Percentiles rank a stretch among this genome's conserved stretches.
Evolutionary conservation across 2,329 filamentous ascomycete genomes (phyloP).

Genomic region (Septoria petroselini): DNA sequence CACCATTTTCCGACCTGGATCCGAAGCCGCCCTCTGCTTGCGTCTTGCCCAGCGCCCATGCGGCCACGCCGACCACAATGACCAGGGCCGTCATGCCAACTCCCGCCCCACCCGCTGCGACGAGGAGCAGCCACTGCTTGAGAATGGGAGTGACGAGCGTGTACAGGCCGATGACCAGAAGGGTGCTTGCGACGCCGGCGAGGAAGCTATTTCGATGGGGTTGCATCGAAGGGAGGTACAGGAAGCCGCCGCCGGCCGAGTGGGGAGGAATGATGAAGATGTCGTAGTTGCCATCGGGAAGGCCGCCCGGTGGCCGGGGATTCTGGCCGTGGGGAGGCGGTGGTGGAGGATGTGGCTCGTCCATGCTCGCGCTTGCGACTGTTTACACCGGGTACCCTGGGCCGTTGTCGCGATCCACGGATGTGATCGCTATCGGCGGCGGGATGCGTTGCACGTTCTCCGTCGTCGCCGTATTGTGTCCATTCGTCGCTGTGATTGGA

Average conservation of each 20-base stretch:
- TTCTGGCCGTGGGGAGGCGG: constrained; percentile 82
- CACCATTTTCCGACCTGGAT: constrained; percentile 27
- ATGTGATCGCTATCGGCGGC: constrained; percentile 7
- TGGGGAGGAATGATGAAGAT: constrained; percentile 96
- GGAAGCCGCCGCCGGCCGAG: constrained; percentile 80
- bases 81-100: constrained; percentile 70
- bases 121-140: constrained; percentile 67
- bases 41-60: constrained; percentile 71
- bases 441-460: constrained; percentile 3
- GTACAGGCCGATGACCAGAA: constrained; percentile 70
- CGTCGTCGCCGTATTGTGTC: constrained; percentile 3
- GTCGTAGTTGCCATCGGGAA: constrained; percentile 90
- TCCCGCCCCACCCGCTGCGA: constrained; percentile 66
- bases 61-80: constrained; percentile 68
- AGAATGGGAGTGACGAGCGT: constrained; percentile 70
- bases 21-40: constrained; percentile 51
- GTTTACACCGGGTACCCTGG: constrained; percentile 12
- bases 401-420: background rate
- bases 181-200: constrained; percentile 75
- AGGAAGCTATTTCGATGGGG: constrained; percentile 88
- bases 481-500: constrained; percentile 8
- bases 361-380: constrained; percentile 24
- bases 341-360: constrained; percentile 65
- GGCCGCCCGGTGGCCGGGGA: constrained; percentile 64
- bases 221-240: constrained; percentile 87